phyloP scores from a whole-genome alignment of 1,284 basidiomycete species.

The Pascua sp. region DNA sequence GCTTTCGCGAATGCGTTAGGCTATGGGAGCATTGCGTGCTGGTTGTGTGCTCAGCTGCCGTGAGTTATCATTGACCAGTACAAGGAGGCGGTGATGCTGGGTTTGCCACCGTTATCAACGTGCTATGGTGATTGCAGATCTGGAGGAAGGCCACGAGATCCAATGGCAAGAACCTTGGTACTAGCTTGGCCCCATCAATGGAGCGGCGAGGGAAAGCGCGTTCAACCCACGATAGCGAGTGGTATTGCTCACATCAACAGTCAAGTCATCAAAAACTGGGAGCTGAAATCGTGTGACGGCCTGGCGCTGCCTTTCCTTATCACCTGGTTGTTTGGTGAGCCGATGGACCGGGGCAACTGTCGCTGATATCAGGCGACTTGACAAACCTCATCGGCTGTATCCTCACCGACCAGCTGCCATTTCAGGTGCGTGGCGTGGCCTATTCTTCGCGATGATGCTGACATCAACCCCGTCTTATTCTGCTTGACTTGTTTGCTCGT shows the following conservation, averaged over 20 bases:
- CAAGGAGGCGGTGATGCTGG: too few relatives aligned
- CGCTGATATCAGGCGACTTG: conserved; percentile 64
- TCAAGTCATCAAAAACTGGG: conserved; percentile 77
- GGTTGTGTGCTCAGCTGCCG: conserved; percentile 90
- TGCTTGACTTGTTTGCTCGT: background rate
- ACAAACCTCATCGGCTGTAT: conserved; percentile 85
- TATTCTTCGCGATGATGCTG: background rate
- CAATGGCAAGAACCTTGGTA: too few relatives aligned
- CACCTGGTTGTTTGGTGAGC: conserved; percentile 81
- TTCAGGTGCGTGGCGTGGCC: conserved; percentile 62
- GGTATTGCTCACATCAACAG: conserved; percentile 41
- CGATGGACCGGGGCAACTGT: too few relatives aligned
- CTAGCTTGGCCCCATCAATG: too few relatives aligned
- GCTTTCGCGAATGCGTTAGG: conserved; percentile 48
- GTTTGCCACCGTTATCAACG: too few relatives aligned
- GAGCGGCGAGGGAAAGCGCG: too few relatives aligned
- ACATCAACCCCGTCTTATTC: background rate
- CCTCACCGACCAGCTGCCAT: conserved; percentile 86
- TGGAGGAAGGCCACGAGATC: too few relatives aligned
- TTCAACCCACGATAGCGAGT: too few relatives aligned
- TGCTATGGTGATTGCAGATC: too few relatives aligned
- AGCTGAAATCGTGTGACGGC: conserved; percentile 71
- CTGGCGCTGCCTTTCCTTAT: conserved; percentile 82
- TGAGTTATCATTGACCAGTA: conserved; percentile 53
- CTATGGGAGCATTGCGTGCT: conserved; percentile 74